phyloP scores from a whole-genome alignment of 306 rosid species.

The Rosa multiflora region DNA sequence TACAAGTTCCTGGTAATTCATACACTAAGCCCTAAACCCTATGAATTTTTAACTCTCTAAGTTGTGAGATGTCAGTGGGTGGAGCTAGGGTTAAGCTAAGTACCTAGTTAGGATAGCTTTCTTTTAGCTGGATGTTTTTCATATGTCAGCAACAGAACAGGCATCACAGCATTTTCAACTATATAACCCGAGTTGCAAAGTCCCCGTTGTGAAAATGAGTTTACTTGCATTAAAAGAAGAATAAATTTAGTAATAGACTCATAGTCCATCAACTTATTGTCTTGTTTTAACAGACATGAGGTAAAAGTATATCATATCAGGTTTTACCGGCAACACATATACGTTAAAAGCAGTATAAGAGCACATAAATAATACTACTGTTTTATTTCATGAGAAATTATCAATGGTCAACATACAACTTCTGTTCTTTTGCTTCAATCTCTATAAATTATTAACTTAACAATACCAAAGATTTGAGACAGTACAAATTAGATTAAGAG shows the following conservation, averaged over 20 bases:
- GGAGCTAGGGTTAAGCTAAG: neutral
- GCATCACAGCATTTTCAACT: neutral
- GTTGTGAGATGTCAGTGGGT: neutral
- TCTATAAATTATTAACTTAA: neutral
- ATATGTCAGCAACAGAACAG: neutral
- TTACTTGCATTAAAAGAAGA: neutral
- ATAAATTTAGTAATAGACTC: neutral
- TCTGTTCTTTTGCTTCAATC: neutral
- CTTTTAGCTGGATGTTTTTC: neutral
- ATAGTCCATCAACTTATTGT: neutral
- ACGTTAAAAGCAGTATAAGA: neutral
- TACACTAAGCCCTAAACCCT: neutral
- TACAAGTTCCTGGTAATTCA: neutral
- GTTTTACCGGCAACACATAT: neutral
- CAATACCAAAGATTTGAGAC: neutral
- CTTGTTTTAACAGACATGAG: neutral
- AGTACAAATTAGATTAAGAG: neutral
- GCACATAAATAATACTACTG: neutral
- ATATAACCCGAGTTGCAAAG: neutral
- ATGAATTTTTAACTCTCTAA: neutral
- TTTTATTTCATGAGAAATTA: neutral
- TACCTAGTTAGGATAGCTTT: neutral
- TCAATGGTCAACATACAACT: neutral
- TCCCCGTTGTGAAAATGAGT: neutral
- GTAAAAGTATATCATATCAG: neutral